These are phyloP conservation scores for Pichia gijzeniarum DNA, from an alignment of 805 yeast species.

Conservation along the genomic window DNA sequence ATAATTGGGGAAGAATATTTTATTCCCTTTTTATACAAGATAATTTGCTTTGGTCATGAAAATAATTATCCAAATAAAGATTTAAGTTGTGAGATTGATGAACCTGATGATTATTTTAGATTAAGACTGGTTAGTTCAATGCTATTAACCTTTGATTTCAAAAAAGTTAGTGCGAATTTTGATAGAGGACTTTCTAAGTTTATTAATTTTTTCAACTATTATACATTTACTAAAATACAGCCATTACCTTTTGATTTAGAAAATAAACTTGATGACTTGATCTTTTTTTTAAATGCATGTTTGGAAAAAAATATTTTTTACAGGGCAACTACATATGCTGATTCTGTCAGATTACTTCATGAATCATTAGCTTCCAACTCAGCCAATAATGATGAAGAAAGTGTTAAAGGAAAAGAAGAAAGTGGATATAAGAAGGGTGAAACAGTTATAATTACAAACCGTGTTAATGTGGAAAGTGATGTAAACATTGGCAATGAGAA, in stretches of 20 bases:
- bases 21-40: slow-evolving; percentile 46
- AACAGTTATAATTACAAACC: too few relatives aligned
- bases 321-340: slow-evolving; percentile 44
- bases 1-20: slow-evolving; percentile 42
- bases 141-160: slow-evolving; percentile 27
- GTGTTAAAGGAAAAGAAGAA: slow-evolving; percentile 19
- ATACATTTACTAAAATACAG: slow-evolving; percentile 50
- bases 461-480: too few relatives aligned
- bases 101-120: slow-evolving; percentile 65
- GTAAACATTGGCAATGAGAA: too few relatives aligned
- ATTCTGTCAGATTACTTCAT: slow-evolving; percentile 38
- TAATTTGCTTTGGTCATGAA: slow-evolving; percentile 61
- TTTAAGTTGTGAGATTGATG: slow-evolving; percentile 42
- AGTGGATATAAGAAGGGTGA: too few relatives aligned
- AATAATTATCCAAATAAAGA: slow-evolving; percentile 48
- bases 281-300: slow-evolving; percentile 5
- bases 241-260: slow-evolving; percentile 51
- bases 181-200: slow-evolving; percentile 33
- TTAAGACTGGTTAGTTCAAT: slow-evolving; percentile 47
- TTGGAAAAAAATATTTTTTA: slow-evolving; percentile 29
- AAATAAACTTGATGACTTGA: slow-evolving; percentile 43
- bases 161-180: slow-evolving; percentile 10
- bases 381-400: slow-evolving; percentile 4
- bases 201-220: slow-evolving; percentile 63
- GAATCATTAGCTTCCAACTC: slow-evolving; percentile 19